phyloP scores from a whole-genome alignment of 2,329 filamentous ascomycete species.

The Drechslerella stenobrocha region DNA sequence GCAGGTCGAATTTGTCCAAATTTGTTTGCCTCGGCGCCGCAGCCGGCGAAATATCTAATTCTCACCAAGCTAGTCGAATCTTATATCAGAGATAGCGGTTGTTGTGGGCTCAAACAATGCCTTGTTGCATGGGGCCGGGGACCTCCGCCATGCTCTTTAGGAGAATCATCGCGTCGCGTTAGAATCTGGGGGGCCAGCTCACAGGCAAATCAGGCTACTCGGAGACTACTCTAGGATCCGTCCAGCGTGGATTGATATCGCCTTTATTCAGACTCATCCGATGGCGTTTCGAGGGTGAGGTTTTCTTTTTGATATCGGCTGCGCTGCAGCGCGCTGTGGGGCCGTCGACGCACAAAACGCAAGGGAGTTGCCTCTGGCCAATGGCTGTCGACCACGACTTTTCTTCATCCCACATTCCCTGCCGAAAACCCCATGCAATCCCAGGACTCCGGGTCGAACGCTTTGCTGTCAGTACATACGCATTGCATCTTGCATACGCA shows the following conservation, averaged over 20 bases:
- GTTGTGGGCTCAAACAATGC: no score
- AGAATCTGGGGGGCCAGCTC: background rate
- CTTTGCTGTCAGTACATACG: constrained; percentile 49
- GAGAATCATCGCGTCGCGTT: background rate
- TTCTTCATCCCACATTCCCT: constrained; percentile 37
- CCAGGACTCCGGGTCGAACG: constrained; percentile 44
- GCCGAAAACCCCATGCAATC: constrained; percentile 20
- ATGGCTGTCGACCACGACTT: constrained; percentile 46
- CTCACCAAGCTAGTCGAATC: no score
- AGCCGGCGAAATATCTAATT: no score
- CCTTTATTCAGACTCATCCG: background rate
- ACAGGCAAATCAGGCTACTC: no score
- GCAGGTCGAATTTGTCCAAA: no score
- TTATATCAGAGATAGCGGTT: no score
- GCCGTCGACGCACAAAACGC: constrained; percentile 17
- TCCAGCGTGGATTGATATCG: no score
- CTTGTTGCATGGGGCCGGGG: no score
- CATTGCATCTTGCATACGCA: constrained; percentile 43
- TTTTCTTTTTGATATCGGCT: no score
- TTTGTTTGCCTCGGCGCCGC: no score
- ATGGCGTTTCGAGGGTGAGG: background rate
- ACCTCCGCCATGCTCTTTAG: no score
- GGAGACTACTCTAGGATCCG: no score
- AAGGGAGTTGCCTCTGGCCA: constrained; percentile 45
- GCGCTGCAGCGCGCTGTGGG: background rate